A percentile compares a stretch with the other conserved stretches of the same genome.
Conservation (phyloP, 148 eudicot species). For the Cornus controversa region DNA sequence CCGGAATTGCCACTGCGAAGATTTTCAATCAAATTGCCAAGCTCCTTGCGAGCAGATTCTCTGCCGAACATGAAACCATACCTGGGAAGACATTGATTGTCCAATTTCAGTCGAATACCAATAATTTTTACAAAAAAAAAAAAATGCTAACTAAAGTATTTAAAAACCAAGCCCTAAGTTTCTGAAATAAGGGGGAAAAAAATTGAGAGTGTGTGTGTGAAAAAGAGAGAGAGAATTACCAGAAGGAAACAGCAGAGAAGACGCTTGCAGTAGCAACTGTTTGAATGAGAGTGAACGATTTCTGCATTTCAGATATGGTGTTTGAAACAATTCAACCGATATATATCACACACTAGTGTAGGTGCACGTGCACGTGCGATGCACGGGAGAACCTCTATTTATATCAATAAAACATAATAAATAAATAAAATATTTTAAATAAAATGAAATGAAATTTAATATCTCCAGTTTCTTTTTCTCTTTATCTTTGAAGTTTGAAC, state of each 20-base stretch:
- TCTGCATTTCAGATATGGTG: constrained; percentile 39
- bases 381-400: no score
- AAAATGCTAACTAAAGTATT: not conserved
- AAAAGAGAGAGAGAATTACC: constrained; percentile 33
- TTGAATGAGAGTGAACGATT: constrained; percentile 67
- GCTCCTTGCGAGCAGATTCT: constrained; percentile 70
- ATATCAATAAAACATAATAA: no score
- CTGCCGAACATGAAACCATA: constrained; percentile 77
- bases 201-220: not conserved
- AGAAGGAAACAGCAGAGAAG: constrained; percentile 81
- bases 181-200: not conserved
- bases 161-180: not conserved
- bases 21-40: constrained; percentile 52
- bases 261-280: constrained; percentile 75
- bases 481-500: no score
- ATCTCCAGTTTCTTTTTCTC: no score
- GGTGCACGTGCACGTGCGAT: no score
- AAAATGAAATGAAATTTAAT: no score
- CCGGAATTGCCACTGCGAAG: constrained; percentile 34
- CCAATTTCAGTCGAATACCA: not conserved
- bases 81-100: constrained; percentile 22
- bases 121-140: not conserved
- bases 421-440: no score
- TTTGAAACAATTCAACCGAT: not conserved
- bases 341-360: no score